Percentiles rank a stretch among this genome's conserved stretches.
phyloP scores from a whole-genome alignment of 169 alveolate genomes.

The Eimeria maxima region DNA sequence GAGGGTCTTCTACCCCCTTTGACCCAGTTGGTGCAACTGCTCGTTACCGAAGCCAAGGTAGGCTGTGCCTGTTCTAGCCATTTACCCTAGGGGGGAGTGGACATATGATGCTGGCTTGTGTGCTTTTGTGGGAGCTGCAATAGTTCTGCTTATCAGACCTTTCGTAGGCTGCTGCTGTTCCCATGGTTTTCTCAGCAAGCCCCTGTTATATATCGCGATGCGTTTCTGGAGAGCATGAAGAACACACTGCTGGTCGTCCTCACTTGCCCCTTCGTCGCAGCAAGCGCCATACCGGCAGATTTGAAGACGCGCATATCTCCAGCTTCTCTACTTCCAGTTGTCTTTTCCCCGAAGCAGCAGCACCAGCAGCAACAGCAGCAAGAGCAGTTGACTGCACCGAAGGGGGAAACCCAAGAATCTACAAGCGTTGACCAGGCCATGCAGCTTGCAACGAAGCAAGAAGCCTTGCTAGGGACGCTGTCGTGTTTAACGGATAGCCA shows the following conservation, averaged over 20 bases:
- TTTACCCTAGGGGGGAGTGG: not conserved
- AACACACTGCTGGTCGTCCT: slow-evolving; percentile 81
- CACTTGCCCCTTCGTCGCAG: slow-evolving; percentile 76
- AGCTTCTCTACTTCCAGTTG: not conserved
- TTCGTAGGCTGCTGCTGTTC: slow-evolving; percentile 10
- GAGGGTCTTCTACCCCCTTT: slow-evolving; percentile 77
- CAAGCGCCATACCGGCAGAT: slow-evolving; percentile 61
- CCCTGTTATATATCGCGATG: slow-evolving; percentile 81
- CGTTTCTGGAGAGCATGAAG: slow-evolving; percentile 79
- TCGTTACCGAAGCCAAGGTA: slow-evolving; percentile 76
- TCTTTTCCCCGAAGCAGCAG: slow-evolving; percentile 36
- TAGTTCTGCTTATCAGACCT: not conserved
- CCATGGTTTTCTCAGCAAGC: slow-evolving; percentile 64
- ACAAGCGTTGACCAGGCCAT: slow-evolving; percentile 7
- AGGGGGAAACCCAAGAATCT: slow-evolving; percentile 15
- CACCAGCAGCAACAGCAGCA: slow-evolving; percentile 78
- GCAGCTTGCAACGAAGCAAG: slow-evolving; percentile 20
- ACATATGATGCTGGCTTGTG: not conserved
- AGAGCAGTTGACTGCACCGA: not conserved
- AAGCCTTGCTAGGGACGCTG: slow-evolving; percentile 41
- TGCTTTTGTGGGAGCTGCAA: not conserved
- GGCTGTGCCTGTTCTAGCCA: not conserved
- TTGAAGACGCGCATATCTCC: slow-evolving; percentile 58
- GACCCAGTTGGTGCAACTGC: slow-evolving; percentile 79
- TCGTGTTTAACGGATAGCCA: slow-evolving; percentile 67